Evolutionary conservation across 1,284 basidiomycete species (phyloP), one percentile per base, ranked within the genome.

Genomic region (Ganoderma boninense): DNA sequence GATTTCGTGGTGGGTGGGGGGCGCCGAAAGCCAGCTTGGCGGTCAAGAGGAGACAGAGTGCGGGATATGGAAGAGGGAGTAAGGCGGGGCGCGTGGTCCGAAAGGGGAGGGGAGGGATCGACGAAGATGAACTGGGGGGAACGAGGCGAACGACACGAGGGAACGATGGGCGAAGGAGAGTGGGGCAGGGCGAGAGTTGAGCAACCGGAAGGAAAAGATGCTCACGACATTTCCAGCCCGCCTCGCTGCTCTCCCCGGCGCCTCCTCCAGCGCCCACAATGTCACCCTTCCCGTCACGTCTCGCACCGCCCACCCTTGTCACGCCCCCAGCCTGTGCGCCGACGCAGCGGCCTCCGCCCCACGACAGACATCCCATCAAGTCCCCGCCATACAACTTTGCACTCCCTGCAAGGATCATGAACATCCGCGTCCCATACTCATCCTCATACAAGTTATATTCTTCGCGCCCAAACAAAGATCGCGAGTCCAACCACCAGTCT

Each of bases 1-100:
- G 64, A 56, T 60, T 49, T 42, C 40, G 52, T 35, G 54, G 52
- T 40, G 54, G 49, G 29, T 23, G 60, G 49, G 40, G 60, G 62
- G 62, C 64, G 68, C 72, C 68, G 67, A 69, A 71, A 71, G 57
- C 69, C 72, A 69, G 72, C 68, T 69, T 69, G 72, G 71, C 65
- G 56, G 67, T 49, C 61, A 63, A 35, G 26, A 40, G 38, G 54
- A 35, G 10, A 29, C 60, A 35, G 10, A 29, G 60, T n/a, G 44
- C 32, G 32, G 63, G 66, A 60, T 54, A 54, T 52, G 54, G 54
- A 57, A 20, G 54, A 20, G 29, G 62, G 57, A 26, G 38, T 56
- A 49, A 49, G 8, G 61, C n/a, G n/a, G 14, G 44, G 54, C 32
- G 40, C 20, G 42, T 16, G 20, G 62, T 64, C 43, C 38, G 40